Conservation (phyloP, 768 basidiomycete genomes). For the Boletus sensibilis region DNA sequence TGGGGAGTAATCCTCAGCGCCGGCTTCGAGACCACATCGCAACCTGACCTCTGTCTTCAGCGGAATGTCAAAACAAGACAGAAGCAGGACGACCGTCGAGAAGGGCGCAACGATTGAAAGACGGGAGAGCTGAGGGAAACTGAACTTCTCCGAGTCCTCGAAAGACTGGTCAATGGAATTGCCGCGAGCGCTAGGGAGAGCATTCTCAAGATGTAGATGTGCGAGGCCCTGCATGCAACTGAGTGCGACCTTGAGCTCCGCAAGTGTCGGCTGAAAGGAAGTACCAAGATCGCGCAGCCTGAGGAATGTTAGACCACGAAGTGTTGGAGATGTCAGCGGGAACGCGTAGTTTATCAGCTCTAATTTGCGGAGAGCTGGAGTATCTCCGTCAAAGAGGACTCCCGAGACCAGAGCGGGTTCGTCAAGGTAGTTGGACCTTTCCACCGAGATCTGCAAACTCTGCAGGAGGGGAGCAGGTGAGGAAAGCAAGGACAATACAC, state of each 20-base stretch:
- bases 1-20: slow-evolving; percentile 1
- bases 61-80: slow-evolving; percentile 12
- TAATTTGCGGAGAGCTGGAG: slow-evolving; percentile 36
- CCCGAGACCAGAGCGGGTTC: slow-evolving; percentile 26
- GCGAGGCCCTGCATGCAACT: slow-evolving; percentile 35
- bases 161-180: not conserved
- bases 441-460: slow-evolving; percentile 27
- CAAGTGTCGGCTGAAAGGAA: slow-evolving; percentile 29
- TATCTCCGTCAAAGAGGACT: slow-evolving; percentile 32
- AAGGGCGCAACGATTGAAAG: slow-evolving; percentile 20
- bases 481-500: slow-evolving; percentile 26
- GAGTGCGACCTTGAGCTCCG: slow-evolving; percentile 35
- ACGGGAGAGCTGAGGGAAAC: slow-evolving; percentile 12
- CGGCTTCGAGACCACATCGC: slow-evolving; percentile 13
- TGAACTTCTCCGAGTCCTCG: not conserved
- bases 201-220: slow-evolving; percentile 36
- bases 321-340: slow-evolving; percentile 36
- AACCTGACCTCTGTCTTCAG: slow-evolving; percentile 16
- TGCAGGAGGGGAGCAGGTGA: slow-evolving; percentile 34
- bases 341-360: slow-evolving; percentile 37
- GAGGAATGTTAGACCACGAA: slow-evolving; percentile 39
- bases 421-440: slow-evolving; percentile 16
- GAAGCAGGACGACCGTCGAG: slow-evolving; percentile 15
- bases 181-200: slow-evolving; percentile 27
- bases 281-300: slow-evolving; percentile 32